Base-by-base conservation (phyloP, 305 asterid species). In the Solanum hybrid region DNA sequence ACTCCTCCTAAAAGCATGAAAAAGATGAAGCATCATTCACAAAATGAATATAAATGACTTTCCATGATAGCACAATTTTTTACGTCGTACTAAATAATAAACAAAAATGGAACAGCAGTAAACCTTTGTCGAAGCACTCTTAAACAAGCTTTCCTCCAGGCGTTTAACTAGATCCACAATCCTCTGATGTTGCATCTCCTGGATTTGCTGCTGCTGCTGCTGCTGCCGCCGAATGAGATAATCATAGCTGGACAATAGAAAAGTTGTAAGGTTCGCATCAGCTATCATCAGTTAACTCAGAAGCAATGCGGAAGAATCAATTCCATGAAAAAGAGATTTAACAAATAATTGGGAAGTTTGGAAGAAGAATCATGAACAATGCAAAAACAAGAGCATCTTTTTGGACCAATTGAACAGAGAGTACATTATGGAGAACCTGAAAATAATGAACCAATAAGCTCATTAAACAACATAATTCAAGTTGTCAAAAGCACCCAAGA, bases 111-210 rank as follows among this genome's bases (percentile, higher is more conserved):
- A 87, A 87, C 79, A 37, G 72, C 11, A 88, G 87, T 87, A 89
- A 91, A 97, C 99, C 98, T 91, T 96, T 89, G 99, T 86, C 1
- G 91, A 51, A 88, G 99, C 99, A 91, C 77, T 92, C 95, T 91
- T 97, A 90, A 93, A 93, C 89, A 98, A 92, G 88, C 95, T 95
- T 90, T 96, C 99, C 90, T 98, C 99, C 80, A 98, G 89, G 79
- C 98, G 98, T 93, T 87, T 98, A 91, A 94, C 98, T 90, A 97
- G 85, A 90, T 97, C 99, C 42, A 85, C 11, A 85, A 85, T 40
- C 88, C 88, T 85, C 88, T 88, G 92, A 56, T 42, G 89, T 36
- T 97, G 91, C 88, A 88, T 94, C n/a, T 94, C 98, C 73, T 90
- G 94, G 85, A 95, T 76, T 80, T 93, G 99, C 87, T 90, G 97